phyloP scores from a whole-genome alignment of 2,329 filamentous ascomycete genomes.

The Pseudogymnoascus sp. region DNA sequence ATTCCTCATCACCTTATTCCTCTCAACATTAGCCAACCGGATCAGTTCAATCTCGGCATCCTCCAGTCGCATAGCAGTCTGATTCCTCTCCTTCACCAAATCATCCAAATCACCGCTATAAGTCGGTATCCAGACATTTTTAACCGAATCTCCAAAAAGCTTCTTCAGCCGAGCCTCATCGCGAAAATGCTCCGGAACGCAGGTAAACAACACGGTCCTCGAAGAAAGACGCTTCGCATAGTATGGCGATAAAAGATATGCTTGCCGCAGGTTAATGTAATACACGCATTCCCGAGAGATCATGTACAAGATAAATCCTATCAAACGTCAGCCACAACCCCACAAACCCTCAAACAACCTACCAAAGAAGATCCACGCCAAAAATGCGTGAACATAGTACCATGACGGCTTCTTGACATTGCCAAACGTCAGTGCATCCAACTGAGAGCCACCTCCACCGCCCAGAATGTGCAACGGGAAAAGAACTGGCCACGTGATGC shows the following conservation, averaged over 20 bases:
- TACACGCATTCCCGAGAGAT: conserved; percentile 59
- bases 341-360: neutral
- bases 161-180: conserved; percentile 47
- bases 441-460: conserved; percentile 42
- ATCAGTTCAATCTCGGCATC: conserved; percentile 56
- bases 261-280: conserved; percentile 62
- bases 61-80: conserved; percentile 53
- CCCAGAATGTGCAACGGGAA: conserved; percentile 59
- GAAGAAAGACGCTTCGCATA: conserved; percentile 59
- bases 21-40: conserved; percentile 46
- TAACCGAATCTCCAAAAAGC: conserved; percentile 54
- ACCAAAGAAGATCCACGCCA: conserved; percentile 56
- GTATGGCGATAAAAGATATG: conserved; percentile 57
- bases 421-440: conserved; percentile 53
- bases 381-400: conserved; percentile 52
- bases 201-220: conserved; percentile 58
- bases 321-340: neutral
- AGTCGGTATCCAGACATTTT: conserved; percentile 56
- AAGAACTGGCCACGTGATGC: conserved; percentile 56
- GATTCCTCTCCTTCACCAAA: conserved; percentile 51
- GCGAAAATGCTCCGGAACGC: conserved; percentile 53
- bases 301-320: conserved; percentile 55
- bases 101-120: conserved; percentile 52
- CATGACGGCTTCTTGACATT: conserved; percentile 45
- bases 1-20: conserved; percentile 46